Percentiles rank a stretch among this genome's conserved stretches.
Evolutionary conservation across 371 early-diverging fungal species (phyloP).

Genomic region (Mortierella sp.): DNA sequence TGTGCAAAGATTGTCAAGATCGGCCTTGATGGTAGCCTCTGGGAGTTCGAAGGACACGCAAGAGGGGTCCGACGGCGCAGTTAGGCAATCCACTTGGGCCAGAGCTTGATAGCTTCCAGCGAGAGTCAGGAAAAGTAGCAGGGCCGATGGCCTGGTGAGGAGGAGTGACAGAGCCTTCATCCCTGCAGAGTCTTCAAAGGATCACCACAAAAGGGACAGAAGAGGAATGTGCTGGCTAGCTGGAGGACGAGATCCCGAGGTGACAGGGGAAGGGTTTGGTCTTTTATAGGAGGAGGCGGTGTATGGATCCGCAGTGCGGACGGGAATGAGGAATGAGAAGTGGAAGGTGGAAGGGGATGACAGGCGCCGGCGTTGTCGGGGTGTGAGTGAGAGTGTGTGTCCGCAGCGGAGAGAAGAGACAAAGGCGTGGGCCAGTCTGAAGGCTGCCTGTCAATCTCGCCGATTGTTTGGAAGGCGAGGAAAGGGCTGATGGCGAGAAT

Average conservation of each 20-base stretch:
- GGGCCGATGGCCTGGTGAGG: constrained; percentile 1
- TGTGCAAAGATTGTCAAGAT: constrained; percentile 58
- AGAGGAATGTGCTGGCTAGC: neutral
- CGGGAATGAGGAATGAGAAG: neutral
- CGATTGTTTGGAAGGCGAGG: too few species aligned
- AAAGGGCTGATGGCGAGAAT: too few species aligned
- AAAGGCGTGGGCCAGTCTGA: too few species aligned
- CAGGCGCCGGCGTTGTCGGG: too few species aligned
- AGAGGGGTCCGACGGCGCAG: constrained; percentile 54
- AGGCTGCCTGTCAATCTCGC: too few species aligned
- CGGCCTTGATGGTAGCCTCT: constrained; percentile 40
- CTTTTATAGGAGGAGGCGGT: too few species aligned
- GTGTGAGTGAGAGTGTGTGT: too few species aligned
- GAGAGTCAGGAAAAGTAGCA: constrained; percentile 13
- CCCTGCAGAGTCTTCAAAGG: neutral
- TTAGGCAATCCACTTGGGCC: constrained; percentile 45
- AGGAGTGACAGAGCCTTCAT: constrained; percentile 22
- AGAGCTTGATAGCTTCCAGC: constrained; percentile 4
- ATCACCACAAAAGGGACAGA: neutral
- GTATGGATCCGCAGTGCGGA: constrained; percentile 1
- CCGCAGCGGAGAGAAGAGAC: too few species aligned
- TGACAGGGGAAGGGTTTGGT: neutral
- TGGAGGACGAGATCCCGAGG: neutral
- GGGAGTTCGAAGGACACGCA: constrained; percentile 57
- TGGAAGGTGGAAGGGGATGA: neutral